Conservation (phyloP, 1,139 yeast genomes). For the Nakaseomyces sp. region DNA sequence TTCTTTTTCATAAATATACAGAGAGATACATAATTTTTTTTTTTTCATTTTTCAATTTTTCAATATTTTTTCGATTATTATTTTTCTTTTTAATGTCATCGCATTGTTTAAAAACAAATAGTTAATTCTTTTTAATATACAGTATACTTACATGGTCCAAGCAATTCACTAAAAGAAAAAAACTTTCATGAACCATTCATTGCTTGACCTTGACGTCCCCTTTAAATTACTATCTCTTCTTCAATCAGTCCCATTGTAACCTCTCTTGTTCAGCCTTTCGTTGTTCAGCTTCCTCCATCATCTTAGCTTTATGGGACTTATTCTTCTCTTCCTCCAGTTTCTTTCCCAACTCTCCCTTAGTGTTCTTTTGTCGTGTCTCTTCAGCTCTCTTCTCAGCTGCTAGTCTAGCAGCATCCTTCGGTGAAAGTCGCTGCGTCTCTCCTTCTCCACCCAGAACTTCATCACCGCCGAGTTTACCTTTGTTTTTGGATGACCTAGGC, state of each 20-base stretch:
- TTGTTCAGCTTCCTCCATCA: constrained; percentile 17
- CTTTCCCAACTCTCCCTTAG: constrained; percentile 25
- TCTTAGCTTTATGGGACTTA: constrained; percentile 18
- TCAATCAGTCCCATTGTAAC: constrained; percentile 2
- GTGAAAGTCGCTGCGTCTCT: constrained; percentile 7
- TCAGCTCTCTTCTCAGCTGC: constrained; percentile 29
- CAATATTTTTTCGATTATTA: constrained; percentile 3
- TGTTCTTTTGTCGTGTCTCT: constrained; percentile 18
- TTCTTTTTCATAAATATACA: too few relatives aligned
- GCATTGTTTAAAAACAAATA: background rate
- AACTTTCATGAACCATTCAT: too few relatives aligned
- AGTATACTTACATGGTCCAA: too few relatives aligned
- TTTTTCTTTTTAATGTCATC: constrained; percentile 3
- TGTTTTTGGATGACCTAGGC: background rate
- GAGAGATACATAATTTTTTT: too few relatives aligned
- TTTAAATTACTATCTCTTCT: too few relatives aligned
- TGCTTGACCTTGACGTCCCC: too few relatives aligned
- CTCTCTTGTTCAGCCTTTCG: constrained; percentile 10
- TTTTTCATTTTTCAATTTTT: too few relatives aligned
- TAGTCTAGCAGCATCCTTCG: constrained; percentile 28
- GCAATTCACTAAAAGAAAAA: too few relatives aligned
- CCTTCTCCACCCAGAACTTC: constrained; percentile 1
- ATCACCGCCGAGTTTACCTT: constrained; percentile 3
- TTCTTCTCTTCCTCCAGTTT: constrained; percentile 26
- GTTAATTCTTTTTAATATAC: background rate